A percentile compares a stretch with the other conserved stretches of the same genome.
Conservation (phyloP, 106 monocot genomes). For the Gastrodia elata region DNA sequence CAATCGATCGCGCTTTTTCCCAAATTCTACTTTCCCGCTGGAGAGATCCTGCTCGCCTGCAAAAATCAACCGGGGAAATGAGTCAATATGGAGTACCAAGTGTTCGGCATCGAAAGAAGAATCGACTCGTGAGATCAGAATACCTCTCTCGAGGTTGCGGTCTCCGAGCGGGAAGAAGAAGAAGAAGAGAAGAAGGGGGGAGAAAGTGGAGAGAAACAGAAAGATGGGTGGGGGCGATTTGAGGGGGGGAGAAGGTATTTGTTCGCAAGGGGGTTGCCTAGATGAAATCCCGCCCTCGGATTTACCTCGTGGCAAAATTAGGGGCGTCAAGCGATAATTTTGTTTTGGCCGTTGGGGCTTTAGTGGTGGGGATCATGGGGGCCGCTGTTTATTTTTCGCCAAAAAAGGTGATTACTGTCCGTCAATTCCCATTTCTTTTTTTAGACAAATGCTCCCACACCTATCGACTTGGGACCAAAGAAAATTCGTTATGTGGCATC, state of each 20-base stretch:
- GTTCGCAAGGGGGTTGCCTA: too few relatives aligned
- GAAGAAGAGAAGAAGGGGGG: not conserved
- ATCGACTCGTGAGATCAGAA: not conserved
- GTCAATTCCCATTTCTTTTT: too few relatives aligned
- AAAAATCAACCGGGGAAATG: not conserved
- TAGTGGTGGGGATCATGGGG: too few relatives aligned
- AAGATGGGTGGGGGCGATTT: not conserved
- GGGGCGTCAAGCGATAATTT: too few relatives aligned
- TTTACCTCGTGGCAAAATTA: too few relatives aligned
- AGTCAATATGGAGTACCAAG: not conserved
- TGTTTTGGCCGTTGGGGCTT: too few relatives aligned
- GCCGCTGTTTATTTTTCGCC: too few relatives aligned
- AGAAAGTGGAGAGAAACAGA: not conserved
- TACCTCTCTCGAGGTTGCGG: not conserved
- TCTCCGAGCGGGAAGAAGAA: not conserved
- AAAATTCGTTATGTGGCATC: too few relatives aligned
- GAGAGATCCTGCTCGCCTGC: slow-evolving; percentile 18
- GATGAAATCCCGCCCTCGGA: too few relatives aligned
- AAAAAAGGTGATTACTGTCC: too few relatives aligned
- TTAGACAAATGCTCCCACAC: too few relatives aligned
- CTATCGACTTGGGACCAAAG: too few relatives aligned
- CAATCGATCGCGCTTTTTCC: not conserved
- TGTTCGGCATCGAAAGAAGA: not conserved
- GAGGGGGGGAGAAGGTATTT: not conserved
- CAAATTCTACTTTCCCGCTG: not conserved